phyloP scores from a whole-genome alignment of 768 basidiomycete species.

The Suillus lakei region DNA sequence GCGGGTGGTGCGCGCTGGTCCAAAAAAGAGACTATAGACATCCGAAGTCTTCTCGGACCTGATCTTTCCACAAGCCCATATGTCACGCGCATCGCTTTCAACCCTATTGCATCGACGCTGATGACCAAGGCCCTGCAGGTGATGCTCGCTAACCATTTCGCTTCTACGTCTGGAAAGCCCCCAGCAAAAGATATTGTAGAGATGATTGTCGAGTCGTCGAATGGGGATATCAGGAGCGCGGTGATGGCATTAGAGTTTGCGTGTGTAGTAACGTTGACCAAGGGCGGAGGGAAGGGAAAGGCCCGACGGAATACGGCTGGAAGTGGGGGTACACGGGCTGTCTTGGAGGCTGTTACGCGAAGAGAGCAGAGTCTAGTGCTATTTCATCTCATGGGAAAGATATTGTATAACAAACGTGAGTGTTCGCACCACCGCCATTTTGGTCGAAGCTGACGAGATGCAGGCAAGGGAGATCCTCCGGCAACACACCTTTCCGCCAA shows the following conservation, averaged over 20 bases:
- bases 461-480: conserved; percentile 79
- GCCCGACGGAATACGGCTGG: conserved; percentile 30
- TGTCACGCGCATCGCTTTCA: conserved; percentile 84
- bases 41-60: conserved; percentile 71
- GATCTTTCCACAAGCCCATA: conserved; percentile 73
- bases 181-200: conserved; percentile 75
- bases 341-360: conserved; percentile 77
- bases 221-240: conserved; percentile 93
- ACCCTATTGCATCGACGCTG: conserved; percentile 88
- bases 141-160: conserved; percentile 55
- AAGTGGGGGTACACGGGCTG: conserved; percentile 29
- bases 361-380: conserved; percentile 86
- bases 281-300: conserved; percentile 38
- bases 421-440: conserved; percentile 8
- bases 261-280: conserved; percentile 49
- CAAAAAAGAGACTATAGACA: conserved; percentile 62
- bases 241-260: conserved; percentile 93
- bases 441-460: conserved; percentile 11
- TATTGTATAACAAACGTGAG: conserved; percentile 94
- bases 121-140: conserved; percentile 77
- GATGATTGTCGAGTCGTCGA: conserved; percentile 74
- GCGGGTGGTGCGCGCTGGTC: conserved; percentile 48
- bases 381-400: conserved; percentile 93
- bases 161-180: conserved; percentile 34
- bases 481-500: conserved; percentile 58